Base-by-base conservation (phyloP, 208 protist species). In the Novymonas esmeraldas region DNA sequence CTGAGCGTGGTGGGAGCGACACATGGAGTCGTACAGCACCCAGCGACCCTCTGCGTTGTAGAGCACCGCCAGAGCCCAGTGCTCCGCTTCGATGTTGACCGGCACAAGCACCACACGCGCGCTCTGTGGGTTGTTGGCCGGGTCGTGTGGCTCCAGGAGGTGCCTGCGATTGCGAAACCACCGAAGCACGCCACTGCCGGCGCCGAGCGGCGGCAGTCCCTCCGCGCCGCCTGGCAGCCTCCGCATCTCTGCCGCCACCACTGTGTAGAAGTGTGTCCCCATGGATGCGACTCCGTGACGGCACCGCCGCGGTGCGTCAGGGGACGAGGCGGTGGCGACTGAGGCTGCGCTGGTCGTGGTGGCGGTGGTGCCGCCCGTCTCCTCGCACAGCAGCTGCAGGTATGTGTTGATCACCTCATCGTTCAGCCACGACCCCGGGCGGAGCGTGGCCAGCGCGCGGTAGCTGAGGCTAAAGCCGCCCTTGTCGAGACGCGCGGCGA, bases 371-470 rank as follows among this genome's bases (percentile, higher is more conserved):
- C 11, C 45, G 29, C 39, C 59, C 0, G 20, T 26, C 26, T 70
- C 63, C 58, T 82, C 72, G 52, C 78, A 88, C 22, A 95, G 78
- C 51, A 95, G 70, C 56, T 83, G 66, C 18, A 92, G 62, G 64
- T 95, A 92, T 45, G 81, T 85, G 73, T 95, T 95, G 62, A 95
- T 91, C 33, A 92, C 79, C 56, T 95, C 85, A 54, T 95, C 89
- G 51, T 88, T 95, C 6, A 95, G 64, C 89, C 89, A 95, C 61
- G 41, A 44, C 0, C 70, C 54, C 10, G 85, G 76, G 1, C 59
- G 54, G 36, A 95, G 63, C 11, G 89, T 83, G 13, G 79, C 58
- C 9, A 95, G 74, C 58, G 92, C 81, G 54, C 62, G 57, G 58
- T 85, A 91, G 6, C 79, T 89, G 50, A 95, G 78, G 38, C 31